These are phyloP conservation scores for Saccharum hybrid DNA, from an alignment of 202 grass and related monocot species.

Conservation along the genomic window DNA sequence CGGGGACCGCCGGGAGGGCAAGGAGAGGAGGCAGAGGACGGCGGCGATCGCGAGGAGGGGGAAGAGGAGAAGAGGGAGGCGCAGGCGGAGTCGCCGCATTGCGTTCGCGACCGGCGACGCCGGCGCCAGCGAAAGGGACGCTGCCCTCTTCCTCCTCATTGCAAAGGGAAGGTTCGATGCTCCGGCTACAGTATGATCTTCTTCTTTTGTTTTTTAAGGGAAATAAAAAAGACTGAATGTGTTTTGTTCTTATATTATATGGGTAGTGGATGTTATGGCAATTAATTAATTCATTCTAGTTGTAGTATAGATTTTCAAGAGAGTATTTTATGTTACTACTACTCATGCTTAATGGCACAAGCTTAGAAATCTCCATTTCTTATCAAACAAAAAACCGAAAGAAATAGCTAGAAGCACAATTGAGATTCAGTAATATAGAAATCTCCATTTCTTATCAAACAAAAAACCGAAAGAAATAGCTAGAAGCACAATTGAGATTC, in stretches of 20 bases:
- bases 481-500: not conserved
- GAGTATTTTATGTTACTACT: too few relatives aligned
- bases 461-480: not conserved
- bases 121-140: not conserved
- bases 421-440: not conserved
- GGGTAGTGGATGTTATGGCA: not conserved
- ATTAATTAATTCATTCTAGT: not conserved
- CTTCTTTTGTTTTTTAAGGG: not conserved
- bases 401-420: not conserved
- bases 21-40: slow-evolving; percentile 40
- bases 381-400: not conserved
- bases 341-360: too few relatives aligned
- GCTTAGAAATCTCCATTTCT: too few relatives aligned
- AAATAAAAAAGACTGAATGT: not conserved
- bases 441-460: too few relatives aligned
- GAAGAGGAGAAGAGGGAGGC: not conserved
- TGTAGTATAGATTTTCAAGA: too few relatives aligned
- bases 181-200: not conserved
- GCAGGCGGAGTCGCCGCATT: not conserved
- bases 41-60: slow-evolving; percentile 38
- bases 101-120: not conserved
- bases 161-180: not conserved
- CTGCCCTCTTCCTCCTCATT: slow-evolving; percentile 10
- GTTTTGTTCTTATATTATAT: not conserved
- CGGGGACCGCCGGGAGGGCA: not conserved